These are phyloP conservation scores for Microbotryomycetes sp. DNA, from an alignment of 1,284 basidiomycete species.

Conservation along the genomic window DNA sequence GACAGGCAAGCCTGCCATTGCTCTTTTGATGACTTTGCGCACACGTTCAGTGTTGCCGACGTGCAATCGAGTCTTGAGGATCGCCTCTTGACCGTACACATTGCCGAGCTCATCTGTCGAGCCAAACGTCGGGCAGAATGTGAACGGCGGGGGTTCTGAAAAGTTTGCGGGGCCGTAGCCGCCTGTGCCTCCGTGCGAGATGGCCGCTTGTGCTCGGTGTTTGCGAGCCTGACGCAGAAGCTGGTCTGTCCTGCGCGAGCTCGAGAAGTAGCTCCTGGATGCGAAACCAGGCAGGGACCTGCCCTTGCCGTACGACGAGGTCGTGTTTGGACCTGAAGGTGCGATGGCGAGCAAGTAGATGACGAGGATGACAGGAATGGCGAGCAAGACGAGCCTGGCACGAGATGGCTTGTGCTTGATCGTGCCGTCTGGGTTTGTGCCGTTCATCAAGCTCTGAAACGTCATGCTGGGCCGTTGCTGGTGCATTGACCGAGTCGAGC, in stretches of 20 bases:
- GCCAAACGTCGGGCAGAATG: constrained; percentile 81
- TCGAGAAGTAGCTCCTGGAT: constrained; percentile 13
- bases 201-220: constrained; percentile 21
- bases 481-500: background rate
- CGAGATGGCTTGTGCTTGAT: background rate
- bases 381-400: constrained; percentile 2
- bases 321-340: constrained; percentile 8
- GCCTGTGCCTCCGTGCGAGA: constrained; percentile 30
- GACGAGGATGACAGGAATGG: constrained; percentile 18
- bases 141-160: constrained; percentile 60
- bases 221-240: constrained; percentile 24
- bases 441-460: background rate
- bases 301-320: constrained; percentile 15
- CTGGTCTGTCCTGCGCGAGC: constrained; percentile 22
- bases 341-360: constrained; percentile 21
- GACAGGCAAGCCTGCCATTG: constrained; percentile 73
- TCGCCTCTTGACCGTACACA: constrained; percentile 66
- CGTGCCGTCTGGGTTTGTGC: background rate
- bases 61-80: constrained; percentile 71
- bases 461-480: background rate
- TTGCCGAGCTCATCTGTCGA: constrained; percentile 67
- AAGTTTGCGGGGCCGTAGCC: constrained; percentile 35
- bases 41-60: constrained; percentile 74
- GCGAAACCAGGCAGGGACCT: constrained; percentile 26
- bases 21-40: constrained; percentile 73